These are phyloP conservation scores for Trichophyton rubrum DNA, from an alignment of 2,329 filamentous ascomycete species.

Conservation along the genomic window DNA sequence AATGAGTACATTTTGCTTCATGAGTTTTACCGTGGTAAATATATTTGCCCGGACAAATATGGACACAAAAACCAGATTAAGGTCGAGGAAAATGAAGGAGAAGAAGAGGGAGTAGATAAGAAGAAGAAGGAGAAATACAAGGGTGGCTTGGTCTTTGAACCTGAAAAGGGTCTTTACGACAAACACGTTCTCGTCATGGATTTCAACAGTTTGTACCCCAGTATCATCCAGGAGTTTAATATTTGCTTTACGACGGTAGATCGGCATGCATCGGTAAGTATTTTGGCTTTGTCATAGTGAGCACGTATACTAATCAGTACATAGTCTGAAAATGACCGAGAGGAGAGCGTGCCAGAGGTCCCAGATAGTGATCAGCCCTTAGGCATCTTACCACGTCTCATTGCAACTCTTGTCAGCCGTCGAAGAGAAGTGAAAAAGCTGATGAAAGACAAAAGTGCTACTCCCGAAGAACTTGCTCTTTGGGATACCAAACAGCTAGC, in stretches of 20 bases:
- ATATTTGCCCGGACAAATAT: constrained; percentile 93
- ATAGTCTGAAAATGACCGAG: constrained; percentile 51
- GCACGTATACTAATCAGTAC: constrained; percentile 12
- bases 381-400: constrained; percentile 79
- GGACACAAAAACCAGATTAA: constrained; percentile 64
- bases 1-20: constrained; percentile 99
- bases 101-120: constrained; percentile 54
- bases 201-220: constrained; percentile 97
- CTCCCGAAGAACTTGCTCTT: constrained; percentile 71
- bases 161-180: constrained; percentile 93
- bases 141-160: constrained; percentile 94
- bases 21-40: constrained; percentile 92
- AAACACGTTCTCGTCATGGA: constrained; percentile 99
- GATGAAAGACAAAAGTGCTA: constrained; percentile 89
- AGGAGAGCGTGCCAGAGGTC: constrained; percentile 80
- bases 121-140: constrained; percentile 99
- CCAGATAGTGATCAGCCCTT: constrained; percentile 57
- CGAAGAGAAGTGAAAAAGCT: constrained; percentile 86
- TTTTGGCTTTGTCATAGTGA: neutral
- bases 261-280: constrained; percentile 54
- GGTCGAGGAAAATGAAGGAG: constrained; percentile 57
- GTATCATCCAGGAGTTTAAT: constrained; percentile 98
- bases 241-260: constrained; percentile 99
- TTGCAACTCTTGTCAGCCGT: constrained; percentile 78
- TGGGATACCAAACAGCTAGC: constrained; percentile 99